phyloP scores from a whole-genome alignment of 208 protist species.

The Plasmodiophora brassicae region DNA sequence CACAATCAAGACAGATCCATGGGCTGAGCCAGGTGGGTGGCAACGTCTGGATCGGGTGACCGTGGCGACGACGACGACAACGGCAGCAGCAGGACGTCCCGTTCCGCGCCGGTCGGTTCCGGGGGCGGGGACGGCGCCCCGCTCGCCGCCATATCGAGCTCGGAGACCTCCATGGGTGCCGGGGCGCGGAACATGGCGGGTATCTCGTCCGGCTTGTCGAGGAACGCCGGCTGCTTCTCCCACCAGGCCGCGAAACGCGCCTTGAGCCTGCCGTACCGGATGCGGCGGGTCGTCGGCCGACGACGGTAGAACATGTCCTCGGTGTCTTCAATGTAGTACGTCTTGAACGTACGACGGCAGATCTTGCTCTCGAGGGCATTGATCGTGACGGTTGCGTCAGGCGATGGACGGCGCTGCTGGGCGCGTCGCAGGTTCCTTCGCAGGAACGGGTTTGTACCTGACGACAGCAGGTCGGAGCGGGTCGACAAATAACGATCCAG shows the following conservation, averaged over 20 bases:
- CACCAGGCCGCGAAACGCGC: neutral
- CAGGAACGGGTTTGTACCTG: too few species aligned
- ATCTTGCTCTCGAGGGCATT: constrained; percentile 21
- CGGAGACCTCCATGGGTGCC: too few species aligned
- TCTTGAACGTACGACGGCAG: constrained; percentile 1
- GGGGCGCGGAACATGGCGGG: neutral
- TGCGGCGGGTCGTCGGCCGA: neutral
- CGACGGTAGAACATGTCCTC: constrained; percentile 17
- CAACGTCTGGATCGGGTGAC: neutral
- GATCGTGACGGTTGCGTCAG: neutral
- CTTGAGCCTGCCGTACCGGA: neutral
- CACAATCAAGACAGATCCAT: neutral
- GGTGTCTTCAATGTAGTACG: constrained; percentile 23
- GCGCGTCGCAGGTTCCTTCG: neutral
- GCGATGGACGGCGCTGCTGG: too few species aligned
- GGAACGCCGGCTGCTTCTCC: neutral
- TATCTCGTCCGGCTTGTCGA: neutral
- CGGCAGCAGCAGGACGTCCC: too few species aligned
- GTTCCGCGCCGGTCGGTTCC: too few species aligned
- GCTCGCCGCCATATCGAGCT: too few species aligned
- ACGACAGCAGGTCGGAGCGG: neutral
- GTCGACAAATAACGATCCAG: neutral
- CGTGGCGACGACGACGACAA: too few species aligned
- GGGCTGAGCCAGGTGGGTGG: neutral
- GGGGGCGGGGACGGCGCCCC: too few species aligned